Base-by-base conservation (phyloP, 257 asterid genomes). In the Penstemon eatonii region DNA sequence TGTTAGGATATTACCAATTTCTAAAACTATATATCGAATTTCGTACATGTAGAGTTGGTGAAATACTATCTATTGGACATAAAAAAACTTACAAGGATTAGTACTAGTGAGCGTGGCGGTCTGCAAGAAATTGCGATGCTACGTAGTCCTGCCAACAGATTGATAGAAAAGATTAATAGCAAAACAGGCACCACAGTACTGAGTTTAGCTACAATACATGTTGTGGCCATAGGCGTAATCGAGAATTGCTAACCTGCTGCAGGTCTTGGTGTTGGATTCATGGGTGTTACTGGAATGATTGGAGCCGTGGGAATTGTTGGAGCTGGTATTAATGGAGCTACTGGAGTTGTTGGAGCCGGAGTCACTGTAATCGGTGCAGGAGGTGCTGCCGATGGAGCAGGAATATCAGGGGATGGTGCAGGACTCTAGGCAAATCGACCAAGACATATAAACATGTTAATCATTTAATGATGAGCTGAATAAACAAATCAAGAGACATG, bases 341-440 rank as follows among this genome's bases (percentile, higher is more conserved):
- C 54, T 0, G 88, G 77, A 12, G 80, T 47, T 33, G 80, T 37
- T 10, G 80, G 81, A 9, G 76, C 70, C 0, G 86, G 80, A 50
- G 79, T 56, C 6, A 13, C 67, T 1, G 79, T 52, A 39, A 42
- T 19, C 15, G 71, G 71, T 8, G 71, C 71, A 0, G 18, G 43
- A 53, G 71, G 33, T 25, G 33, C 33, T 25, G 33, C 33, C 33
- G 33, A 25, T 40, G 71, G 71, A 4, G 71, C 71, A 0, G 18
- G 43, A 53, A 62, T 53, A 51, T 54, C 74, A 15, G 83, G 85
- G 41, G 78, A 59, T 7, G 82, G 81, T 12, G 87, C 73, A 37
- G 89, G 84, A 56, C 85, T 80, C 94, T 86, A 69, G 57, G 60
- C 12, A 76, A 65, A 66, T 52, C 37, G 56, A 76, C 62, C 56